Evolutionary conservation across 2,329 filamentous ascomycete species (phyloP).

Genomic region (Fusarium gaditjirri): DNA sequence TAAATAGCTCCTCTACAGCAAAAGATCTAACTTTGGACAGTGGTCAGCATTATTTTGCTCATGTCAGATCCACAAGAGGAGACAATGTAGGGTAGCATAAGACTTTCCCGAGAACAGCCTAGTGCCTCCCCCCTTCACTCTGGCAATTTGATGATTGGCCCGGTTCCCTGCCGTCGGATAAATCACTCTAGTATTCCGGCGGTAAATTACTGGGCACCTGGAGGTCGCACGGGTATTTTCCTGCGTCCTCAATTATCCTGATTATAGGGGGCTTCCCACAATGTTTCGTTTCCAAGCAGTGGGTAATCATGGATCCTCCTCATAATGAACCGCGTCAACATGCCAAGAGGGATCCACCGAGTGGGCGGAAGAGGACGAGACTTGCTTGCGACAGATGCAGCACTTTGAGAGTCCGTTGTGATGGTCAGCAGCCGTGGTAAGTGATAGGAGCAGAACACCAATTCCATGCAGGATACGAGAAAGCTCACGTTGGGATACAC

Average conservation of each 20-base stretch:
- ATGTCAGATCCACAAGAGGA: too few relatives aligned
- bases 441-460: background rate
- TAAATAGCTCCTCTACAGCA: fast-evolving
- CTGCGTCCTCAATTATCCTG: background rate
- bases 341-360: background rate
- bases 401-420: background rate
- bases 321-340: background rate
- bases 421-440: slow-evolving; percentile 1
- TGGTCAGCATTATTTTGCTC: too few relatives aligned
- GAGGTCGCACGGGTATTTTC: background rate
- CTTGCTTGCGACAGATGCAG: slow-evolving; percentile 3
- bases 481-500: background rate
- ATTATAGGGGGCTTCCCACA: background rate
- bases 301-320: background rate
- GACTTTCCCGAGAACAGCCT: fast-evolving
- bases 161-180: background rate
- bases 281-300: background rate
- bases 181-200: too few relatives aligned
- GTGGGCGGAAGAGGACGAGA: background rate
- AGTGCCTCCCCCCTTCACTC: background rate
- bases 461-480: fast-evolving
- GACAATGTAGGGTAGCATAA: background rate
- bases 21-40: background rate
- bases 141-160: background rate
- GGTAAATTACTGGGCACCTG: background rate